Percentiles rank a stretch among this genome's conserved stretches.
phyloP scores from a whole-genome alignment of 2,329 filamentous ascomycete species.

The Scedosporium boydii region DNA sequence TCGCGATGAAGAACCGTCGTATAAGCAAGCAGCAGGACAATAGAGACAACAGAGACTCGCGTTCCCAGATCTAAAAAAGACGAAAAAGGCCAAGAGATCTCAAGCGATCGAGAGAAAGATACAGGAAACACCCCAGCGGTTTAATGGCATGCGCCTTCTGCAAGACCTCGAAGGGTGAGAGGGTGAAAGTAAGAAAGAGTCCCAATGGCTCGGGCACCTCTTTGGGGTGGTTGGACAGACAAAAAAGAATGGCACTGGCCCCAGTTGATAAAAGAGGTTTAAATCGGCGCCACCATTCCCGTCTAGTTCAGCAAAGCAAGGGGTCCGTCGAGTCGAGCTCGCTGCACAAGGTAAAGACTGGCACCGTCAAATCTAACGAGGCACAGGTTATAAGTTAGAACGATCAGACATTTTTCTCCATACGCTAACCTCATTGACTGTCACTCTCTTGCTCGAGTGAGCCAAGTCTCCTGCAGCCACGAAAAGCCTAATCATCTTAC shows the following conservation, averaged over 20 bases:
- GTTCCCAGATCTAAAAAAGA: not conserved
- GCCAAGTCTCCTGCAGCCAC: not conserved
- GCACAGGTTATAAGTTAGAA: not conserved
- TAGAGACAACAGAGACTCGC: not conserved
- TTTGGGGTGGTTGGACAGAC: not conserved
- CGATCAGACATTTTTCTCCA: not conserved
- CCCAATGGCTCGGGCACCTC: not conserved
- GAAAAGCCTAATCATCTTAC: not conserved
- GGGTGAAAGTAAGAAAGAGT: not conserved
- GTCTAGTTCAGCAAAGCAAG: not conserved
- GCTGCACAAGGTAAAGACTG: not conserved
- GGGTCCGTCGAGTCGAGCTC: not conserved
- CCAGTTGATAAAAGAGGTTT: not conserved
- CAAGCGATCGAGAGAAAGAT: not conserved
- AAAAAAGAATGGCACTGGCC: not conserved
- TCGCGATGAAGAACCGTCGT: not conserved
- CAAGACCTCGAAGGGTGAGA: not conserved
- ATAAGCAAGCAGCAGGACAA: not conserved
- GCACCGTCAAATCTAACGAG: not conserved
- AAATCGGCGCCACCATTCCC: not conserved
- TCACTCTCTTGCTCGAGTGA: not conserved
- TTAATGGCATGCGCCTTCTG: not conserved
- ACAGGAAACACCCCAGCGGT: not conserved
- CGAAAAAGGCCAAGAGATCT: not conserved
- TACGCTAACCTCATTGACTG: not conserved